Conservation (phyloP, 495 filamentous ascomycete genomes). For the Penicillium tannophilum region DNA sequence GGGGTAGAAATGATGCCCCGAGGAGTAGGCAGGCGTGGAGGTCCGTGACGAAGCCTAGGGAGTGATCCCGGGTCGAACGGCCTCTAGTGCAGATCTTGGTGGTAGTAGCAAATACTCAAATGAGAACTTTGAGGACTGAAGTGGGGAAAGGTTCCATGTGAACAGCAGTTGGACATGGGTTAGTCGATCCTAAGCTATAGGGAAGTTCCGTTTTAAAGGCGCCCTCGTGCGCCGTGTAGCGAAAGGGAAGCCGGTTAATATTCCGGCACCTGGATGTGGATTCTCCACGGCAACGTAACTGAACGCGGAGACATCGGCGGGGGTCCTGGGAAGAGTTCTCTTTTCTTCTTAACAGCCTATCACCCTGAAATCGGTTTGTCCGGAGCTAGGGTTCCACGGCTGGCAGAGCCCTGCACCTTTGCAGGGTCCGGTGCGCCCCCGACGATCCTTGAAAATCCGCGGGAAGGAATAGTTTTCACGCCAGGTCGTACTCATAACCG, state of each 20-base stretch:
- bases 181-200: conserved; percentile 70
- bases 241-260: conserved; percentile 74
- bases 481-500: conserved; percentile 69
- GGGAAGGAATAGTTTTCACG: conserved; percentile 68
- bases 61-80: conserved; percentile 67
- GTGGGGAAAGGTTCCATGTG: conserved; percentile 70
- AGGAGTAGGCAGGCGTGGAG: conserved; percentile 57
- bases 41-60: conserved; percentile 64
- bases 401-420: conserved; percentile 60
- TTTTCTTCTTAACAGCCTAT: conserved; percentile 35
- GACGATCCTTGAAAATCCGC: conserved; percentile 72
- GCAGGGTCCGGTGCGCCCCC: conserved; percentile 64
- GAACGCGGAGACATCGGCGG: conserved; percentile 57
- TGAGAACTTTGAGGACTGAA: conserved; percentile 74
- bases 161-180: conserved; percentile 71
- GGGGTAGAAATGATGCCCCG: conserved; percentile 60
- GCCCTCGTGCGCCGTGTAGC: conserved; percentile 58
- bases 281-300: conserved; percentile 67
- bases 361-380: conserved; percentile 61
- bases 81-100: conserved; percentile 74
- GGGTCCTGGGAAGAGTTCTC: conserved; percentile 52
- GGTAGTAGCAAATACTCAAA: conserved; percentile 77
- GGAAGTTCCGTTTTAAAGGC: conserved; percentile 65
- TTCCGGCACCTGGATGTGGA: conserved; percentile 68
- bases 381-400: conserved; percentile 31